A percentile compares a stretch with the other conserved stretches of the same genome.
Conservation (phyloP, 1,284 basidiomycete species). For the Tilletia walkeri region DNA sequence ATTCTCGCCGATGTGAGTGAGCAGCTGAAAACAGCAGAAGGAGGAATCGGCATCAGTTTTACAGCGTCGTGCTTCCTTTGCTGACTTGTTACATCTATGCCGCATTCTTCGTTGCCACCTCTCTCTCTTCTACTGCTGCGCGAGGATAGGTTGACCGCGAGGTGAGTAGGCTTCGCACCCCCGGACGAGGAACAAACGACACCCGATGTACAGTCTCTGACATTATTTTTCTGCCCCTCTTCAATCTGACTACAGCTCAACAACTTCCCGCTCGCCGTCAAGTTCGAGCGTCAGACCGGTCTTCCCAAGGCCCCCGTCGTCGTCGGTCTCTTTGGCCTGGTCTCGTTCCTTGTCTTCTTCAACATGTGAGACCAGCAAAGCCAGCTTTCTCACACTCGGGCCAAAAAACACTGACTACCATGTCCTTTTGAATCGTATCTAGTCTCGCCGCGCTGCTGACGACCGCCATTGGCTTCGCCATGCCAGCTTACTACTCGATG, state of each 20-base stretch:
- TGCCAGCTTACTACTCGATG: slow-evolving; percentile 56
- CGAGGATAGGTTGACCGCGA: slow-evolving; percentile 82
- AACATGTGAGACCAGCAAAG: slow-evolving; percentile 41
- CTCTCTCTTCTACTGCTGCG: not conserved
- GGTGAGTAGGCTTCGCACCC: slow-evolving; percentile 61
- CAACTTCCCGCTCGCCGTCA: slow-evolving; percentile 70
- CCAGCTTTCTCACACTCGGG: too few species aligned
- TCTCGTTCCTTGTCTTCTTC: slow-evolving; percentile 57
- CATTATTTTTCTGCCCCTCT: not conserved
- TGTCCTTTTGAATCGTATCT: too few species aligned
- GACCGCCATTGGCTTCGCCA: slow-evolving; percentile 53
- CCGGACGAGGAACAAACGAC: not conserved
- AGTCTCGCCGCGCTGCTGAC: slow-evolving; percentile 51
- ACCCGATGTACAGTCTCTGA: not conserved
- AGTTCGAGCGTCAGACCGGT: slow-evolving; percentile 82
- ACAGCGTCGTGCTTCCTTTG: not conserved
- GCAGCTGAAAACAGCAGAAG: not conserved
- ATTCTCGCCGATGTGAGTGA: slow-evolving; percentile 3
- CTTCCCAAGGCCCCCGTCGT: slow-evolving; percentile 92
- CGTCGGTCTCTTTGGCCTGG: slow-evolving; percentile 69
- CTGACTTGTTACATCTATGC: too few species aligned
- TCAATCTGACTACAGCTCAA: slow-evolving; percentile 65
- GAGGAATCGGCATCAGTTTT: not conserved
- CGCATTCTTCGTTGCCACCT: too few species aligned
- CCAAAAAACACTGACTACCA: too few species aligned